phyloP scores from a whole-genome alignment of 345 rosid genomes.

The Acer negundo region DNA sequence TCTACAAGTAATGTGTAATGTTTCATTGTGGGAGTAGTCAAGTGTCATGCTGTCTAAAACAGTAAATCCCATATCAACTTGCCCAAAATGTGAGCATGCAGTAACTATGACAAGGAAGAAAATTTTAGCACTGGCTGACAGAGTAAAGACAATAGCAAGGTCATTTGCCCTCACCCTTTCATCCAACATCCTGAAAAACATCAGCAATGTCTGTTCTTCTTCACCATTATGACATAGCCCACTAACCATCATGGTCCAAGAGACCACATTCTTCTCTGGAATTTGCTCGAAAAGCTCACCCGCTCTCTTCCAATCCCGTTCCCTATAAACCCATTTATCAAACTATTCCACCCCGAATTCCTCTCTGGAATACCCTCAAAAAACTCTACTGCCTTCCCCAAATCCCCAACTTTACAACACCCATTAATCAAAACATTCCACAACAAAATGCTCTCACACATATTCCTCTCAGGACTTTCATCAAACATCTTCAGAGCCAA shows the following conservation, averaged over 20 bases:
- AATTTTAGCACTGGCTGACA: slow-evolving; percentile 64
- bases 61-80: no score
- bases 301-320: slow-evolving; percentile 41
- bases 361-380: slow-evolving; percentile 52
- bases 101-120: slow-evolving; percentile 58
- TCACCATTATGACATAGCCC: slow-evolving; percentile 47
- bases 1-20: no score
- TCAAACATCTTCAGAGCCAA: slow-evolving; percentile 54
- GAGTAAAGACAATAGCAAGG: slow-evolving; percentile 48
- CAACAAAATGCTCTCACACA: slow-evolving; percentile 39
- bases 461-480: slow-evolving; percentile 49
- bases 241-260: slow-evolving; percentile 54
- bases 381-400: slow-evolving; percentile 48
- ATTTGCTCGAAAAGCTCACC: slow-evolving; percentile 44
- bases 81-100: no score
- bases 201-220: slow-evolving; percentile 42
- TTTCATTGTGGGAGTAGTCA: no score
- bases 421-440: slow-evolving; percentile 73
- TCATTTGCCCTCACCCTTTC: slow-evolving; percentile 51
- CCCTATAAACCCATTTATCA: slow-evolving; percentile 55
- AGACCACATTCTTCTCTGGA: slow-evolving; percentile 48
- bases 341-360: slow-evolving; percentile 54
- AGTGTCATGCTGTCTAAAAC: no score
- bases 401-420: slow-evolving; percentile 44
- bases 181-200: slow-evolving; percentile 55